Conservation (phyloP, 2,329 filamentous ascomycete genomes). For the Sarocladiaceae sp. region DNA sequence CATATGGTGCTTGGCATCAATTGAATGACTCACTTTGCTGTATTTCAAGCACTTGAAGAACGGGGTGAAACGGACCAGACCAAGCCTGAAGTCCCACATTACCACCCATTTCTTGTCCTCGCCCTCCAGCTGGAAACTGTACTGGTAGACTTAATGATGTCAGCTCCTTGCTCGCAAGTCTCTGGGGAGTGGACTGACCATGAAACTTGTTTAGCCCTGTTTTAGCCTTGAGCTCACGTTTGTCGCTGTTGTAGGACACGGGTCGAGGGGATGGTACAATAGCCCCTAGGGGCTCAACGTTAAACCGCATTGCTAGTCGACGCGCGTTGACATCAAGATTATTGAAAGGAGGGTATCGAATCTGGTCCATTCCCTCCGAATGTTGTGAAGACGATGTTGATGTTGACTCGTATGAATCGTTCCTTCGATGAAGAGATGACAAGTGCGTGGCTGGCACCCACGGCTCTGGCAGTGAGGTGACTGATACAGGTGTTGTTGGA, state of each 20-base stretch:
- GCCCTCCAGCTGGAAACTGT: conserved; percentile 67
- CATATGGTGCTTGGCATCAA: too few species aligned
- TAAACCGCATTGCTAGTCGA: conserved; percentile 54
- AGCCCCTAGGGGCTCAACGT: conserved; percentile 58
- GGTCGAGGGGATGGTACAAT: conserved; percentile 61
- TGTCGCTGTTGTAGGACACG: conserved; percentile 92
- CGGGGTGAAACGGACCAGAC: conserved; percentile 86
- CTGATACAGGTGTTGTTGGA: neutral
- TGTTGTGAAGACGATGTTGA: neutral
- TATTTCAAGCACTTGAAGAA: conserved; percentile 90
- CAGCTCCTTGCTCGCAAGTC: neutral
- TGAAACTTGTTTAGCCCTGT: conserved; percentile 86
- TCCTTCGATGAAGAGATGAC: conserved; percentile 3
- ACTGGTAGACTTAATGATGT: conserved; percentile 63
- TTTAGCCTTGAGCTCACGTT: conserved; percentile 80
- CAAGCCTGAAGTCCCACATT: conserved; percentile 97
- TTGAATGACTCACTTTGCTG: conserved; percentile 67
- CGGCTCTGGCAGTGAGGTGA: neutral
- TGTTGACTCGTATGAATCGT: conserved; percentile 4
- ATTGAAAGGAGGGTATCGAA: conserved; percentile 73
- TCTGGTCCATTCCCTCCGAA: conserved; percentile 7
- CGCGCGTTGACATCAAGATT: conserved; percentile 50
- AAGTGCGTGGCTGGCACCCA: neutral
- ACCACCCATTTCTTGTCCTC: conserved; percentile 64
- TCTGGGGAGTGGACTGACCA: conserved; percentile 44